A percentile compares a stretch with the other conserved stretches of the same genome.
These are phyloP conservation scores for Nothophoma quercina DNA, from an alignment of 2,329 filamentous ascomycete genomes.

Conservation along the genomic window DNA sequence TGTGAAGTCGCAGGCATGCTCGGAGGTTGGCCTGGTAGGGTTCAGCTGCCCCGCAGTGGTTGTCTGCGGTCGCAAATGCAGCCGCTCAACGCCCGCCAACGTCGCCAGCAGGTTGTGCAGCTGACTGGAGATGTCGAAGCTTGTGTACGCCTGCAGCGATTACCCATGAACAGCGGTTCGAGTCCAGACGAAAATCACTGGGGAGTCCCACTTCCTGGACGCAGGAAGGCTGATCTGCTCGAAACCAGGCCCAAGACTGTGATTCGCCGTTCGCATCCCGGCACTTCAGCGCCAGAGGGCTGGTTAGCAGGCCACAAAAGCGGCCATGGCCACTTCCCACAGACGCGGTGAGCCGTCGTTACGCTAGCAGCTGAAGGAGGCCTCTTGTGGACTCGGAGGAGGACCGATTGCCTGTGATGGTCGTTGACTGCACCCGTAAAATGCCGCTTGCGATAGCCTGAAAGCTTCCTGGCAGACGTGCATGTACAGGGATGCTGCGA, in stretches of 20 bases:
- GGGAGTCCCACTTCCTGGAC: conserved; percentile 13
- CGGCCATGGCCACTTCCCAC: conserved; percentile 18
- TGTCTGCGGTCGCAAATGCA: conserved; percentile 7
- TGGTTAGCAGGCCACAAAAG: conserved; percentile 19
- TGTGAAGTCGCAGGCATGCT: conserved; percentile 12
- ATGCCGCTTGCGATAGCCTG: conserved; percentile 24
- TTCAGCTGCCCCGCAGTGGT: conserved; percentile 8
- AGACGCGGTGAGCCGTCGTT: conserved; percentile 16
- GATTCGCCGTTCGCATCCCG: conserved; percentile 22
- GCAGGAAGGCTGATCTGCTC: conserved; percentile 18
- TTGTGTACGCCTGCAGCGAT: conserved; percentile 14
- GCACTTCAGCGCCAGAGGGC: conserved; percentile 16
- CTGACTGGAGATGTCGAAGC: conserved; percentile 3
- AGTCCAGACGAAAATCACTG: conserved; percentile 13
- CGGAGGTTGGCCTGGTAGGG: conserved; percentile 11
- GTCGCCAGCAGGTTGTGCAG: conserved; percentile 6
- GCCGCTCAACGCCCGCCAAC: not conserved
- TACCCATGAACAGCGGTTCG: conserved; percentile 17
- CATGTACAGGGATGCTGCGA: conserved; percentile 17
- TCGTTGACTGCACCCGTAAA: conserved; percentile 15
- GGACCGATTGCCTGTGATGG: conserved; percentile 30
- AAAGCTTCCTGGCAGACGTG: conserved; percentile 11
- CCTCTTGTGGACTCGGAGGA: conserved; percentile 27
- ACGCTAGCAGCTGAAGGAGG: conserved; percentile 15
- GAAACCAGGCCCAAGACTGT: conserved; percentile 13